These are phyloP conservation scores for Cynara cardunculus DNA, from an alignment of 129 eudicot genomes.

Conservation along the genomic window DNA sequence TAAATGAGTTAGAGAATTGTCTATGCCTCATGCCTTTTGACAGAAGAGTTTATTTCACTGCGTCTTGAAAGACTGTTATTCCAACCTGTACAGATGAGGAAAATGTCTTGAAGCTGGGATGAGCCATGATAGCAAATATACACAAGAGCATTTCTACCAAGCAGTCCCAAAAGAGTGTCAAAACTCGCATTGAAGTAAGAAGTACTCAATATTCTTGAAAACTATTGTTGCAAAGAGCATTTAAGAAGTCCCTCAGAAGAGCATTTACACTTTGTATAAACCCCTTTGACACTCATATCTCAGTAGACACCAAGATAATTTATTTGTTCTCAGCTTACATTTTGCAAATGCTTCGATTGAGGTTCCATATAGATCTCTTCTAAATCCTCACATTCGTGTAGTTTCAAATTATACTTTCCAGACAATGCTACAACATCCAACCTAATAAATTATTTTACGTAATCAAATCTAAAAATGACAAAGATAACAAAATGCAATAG, in stretches of 20 bases:
- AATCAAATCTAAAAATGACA: slow-evolving; percentile 1
- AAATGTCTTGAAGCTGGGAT: slow-evolving; percentile 7
- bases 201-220: background rate
- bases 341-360: background rate
- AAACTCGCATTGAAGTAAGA: background rate
- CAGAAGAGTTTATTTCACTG: slow-evolving; percentile 1
- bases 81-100: slow-evolving; percentile 32
- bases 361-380: background rate
- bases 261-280: background rate
- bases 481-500: background rate
- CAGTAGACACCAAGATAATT: background rate
- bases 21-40: slow-evolving; percentile 42
- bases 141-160: slow-evolving; percentile 9
- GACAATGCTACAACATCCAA: slow-evolving; percentile 6
- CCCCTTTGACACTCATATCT: background rate
- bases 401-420: slow-evolving; percentile 9
- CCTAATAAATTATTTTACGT: background rate
- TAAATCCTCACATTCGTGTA: slow-evolving; percentile 3
- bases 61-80: background rate
- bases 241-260: background rate
- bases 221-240: slow-evolving; percentile 1
- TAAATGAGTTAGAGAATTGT: slow-evolving; percentile 34
- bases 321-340: slow-evolving; percentile 3
- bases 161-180: background rate
- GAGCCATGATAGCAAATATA: background rate